A percentile compares a stretch with the other conserved stretches of the same genome.
These are phyloP conservation scores for Trichophaea hybrida DNA, from an alignment of 2,329 filamentous ascomycete species.

Conservation along the genomic window DNA sequence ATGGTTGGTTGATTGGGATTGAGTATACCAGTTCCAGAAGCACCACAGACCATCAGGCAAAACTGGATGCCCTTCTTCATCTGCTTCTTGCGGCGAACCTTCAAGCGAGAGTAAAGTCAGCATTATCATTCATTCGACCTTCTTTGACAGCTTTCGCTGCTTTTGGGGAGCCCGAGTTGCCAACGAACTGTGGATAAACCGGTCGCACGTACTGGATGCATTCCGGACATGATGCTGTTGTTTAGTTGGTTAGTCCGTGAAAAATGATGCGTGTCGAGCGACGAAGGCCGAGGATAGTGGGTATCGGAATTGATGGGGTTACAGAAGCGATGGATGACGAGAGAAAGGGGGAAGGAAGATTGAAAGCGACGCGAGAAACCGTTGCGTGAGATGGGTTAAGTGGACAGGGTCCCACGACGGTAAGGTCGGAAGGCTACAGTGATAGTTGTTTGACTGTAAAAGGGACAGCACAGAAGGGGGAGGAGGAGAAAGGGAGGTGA, in stretches of 20 bases:
- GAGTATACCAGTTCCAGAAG: slow-evolving; percentile 82
- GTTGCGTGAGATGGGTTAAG: not conserved
- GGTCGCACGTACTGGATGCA: slow-evolving; percentile 17
- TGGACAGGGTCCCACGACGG: slow-evolving; percentile 15
- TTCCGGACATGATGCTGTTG: slow-evolving; percentile 8
- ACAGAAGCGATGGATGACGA: not conserved
- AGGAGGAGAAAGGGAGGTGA: slow-evolving; percentile 12
- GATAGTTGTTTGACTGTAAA: slow-evolving; percentile 15
- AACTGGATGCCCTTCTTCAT: slow-evolving; percentile 99
- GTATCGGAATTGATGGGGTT: not conserved
- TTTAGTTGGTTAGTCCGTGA: not conserved
- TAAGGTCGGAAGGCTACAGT: slow-evolving; percentile 7
- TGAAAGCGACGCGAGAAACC: slow-evolving; percentile 4
- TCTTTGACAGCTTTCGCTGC: not conserved
- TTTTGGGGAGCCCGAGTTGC: slow-evolving; percentile 11
- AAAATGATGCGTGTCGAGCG: not conserved
- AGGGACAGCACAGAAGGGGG: slow-evolving; percentile 16
- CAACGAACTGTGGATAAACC: slow-evolving; percentile 23
- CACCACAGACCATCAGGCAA: slow-evolving; percentile 98
- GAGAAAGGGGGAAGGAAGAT: slow-evolving; percentile 1
- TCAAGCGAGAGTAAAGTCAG: not conserved
- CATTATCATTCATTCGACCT: not conserved
- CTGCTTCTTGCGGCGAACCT: slow-evolving; percentile 99
- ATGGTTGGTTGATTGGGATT: slow-evolving; percentile 14
- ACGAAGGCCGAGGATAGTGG: not conserved